Conservation (phyloP, 768 basidiomycete genomes). For the Macrolepiota dolichaula region DNA sequence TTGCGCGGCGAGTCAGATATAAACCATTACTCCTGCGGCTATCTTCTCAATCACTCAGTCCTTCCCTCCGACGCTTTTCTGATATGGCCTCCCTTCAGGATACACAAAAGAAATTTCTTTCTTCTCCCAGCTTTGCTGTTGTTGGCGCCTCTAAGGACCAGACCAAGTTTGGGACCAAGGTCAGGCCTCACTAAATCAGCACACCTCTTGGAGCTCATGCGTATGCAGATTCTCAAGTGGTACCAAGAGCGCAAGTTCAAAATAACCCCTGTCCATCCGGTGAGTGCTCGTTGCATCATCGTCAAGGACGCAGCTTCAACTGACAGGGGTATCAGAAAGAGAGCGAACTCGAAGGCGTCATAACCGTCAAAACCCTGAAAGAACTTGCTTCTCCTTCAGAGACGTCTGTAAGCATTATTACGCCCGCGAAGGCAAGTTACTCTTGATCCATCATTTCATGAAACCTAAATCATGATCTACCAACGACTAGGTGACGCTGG, state of each 20-base stretch:
- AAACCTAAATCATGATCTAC: not conserved
- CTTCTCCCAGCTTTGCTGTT: slow-evolving; percentile 66
- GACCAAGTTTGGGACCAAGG: slow-evolving; percentile 78
- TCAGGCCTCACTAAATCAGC: slow-evolving; percentile 14
- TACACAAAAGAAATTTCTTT: slow-evolving; percentile 57
- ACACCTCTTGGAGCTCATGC: not conserved
- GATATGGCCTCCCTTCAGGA: slow-evolving; percentile 22
- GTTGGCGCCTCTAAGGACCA: slow-evolving; percentile 81
- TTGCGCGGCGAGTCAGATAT: not conserved
- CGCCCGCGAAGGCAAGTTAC: slow-evolving; percentile 59
- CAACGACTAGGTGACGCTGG: slow-evolving; percentile 59
- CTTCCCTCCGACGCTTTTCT: not conserved
- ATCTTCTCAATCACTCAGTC: not conserved
- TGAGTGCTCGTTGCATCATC: slow-evolving; percentile 27
- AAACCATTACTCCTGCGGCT: not conserved
- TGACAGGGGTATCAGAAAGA: slow-evolving; percentile 48
- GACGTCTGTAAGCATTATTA: slow-evolving; percentile 78
- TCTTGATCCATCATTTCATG: not conserved
- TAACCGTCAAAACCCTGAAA: slow-evolving; percentile 50
- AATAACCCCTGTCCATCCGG: slow-evolving; percentile 76
- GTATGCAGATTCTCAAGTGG: slow-evolving; percentile 70
- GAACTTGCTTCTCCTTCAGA: slow-evolving; percentile 57
- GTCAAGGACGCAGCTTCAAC: not conserved
- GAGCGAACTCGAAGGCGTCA: slow-evolving; percentile 61
- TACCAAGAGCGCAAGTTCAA: slow-evolving; percentile 55